Evolutionary conservation across 2,329 filamentous ascomycete species (phyloP).

Genomic region (Ascochyta koolunga): DNA sequence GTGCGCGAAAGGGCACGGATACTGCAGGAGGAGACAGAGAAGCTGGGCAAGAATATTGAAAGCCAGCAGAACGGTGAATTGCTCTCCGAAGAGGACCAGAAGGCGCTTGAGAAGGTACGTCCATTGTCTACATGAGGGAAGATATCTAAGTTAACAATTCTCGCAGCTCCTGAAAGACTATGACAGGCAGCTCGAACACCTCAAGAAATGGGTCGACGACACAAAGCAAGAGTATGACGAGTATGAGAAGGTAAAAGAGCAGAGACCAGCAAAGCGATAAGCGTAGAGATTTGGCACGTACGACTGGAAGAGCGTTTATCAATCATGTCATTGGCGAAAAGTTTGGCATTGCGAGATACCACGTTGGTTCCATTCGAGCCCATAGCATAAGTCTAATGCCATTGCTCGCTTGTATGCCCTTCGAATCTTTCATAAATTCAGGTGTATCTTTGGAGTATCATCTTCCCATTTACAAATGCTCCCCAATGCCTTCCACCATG

Average conservation of each 20-base stretch:
- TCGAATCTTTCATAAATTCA: not conserved
- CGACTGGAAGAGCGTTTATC: constrained; percentile 19
- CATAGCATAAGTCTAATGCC: constrained; percentile 9
- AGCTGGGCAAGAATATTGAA: constrained; percentile 59
- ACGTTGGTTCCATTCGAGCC: constrained; percentile 5
- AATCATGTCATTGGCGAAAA: constrained; percentile 22
- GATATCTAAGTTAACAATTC: not conserved
- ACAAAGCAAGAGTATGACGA: constrained; percentile 65
- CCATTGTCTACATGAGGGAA: too few relatives aligned
- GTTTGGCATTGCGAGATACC: constrained; percentile 24
- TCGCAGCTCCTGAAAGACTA: constrained; percentile 77
- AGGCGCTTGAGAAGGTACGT: constrained; percentile 74
- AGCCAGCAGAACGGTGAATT: constrained; percentile 55
- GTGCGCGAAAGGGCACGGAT: constrained; percentile 74
- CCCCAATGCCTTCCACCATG: not conserved
- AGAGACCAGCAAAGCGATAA: constrained; percentile 34
- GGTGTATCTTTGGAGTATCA: not conserved
- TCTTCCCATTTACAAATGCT: not conserved
- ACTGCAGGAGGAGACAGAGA: constrained; percentile 75
- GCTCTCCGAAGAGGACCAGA: constrained; percentile 72
- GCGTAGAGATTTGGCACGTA: constrained; percentile 16
- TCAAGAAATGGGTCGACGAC: constrained; percentile 69
- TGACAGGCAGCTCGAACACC: constrained; percentile 76
- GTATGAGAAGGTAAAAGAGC: constrained; percentile 52
- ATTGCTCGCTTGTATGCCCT: not conserved